These are phyloP conservation scores for Debaryomyces sp. DNA, from an alignment of 1,139 yeast species.

Conservation along the genomic window DNA sequence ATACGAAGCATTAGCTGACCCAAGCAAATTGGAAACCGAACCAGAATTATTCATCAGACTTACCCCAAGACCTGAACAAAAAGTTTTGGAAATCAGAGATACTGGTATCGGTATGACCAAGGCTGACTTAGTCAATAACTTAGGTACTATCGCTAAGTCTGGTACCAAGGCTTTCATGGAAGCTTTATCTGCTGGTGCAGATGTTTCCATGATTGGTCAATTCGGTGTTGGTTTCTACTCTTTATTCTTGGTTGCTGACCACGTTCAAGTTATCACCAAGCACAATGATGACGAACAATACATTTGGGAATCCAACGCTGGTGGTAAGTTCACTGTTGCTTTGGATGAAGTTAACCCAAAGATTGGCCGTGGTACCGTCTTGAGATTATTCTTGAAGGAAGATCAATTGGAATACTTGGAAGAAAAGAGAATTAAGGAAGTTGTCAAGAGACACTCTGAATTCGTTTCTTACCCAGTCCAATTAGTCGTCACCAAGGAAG, in stretches of 20 bases:
- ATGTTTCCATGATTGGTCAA: slow-evolving; percentile 99
- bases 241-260: slow-evolving; percentile 98
- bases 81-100: slow-evolving; percentile 96
- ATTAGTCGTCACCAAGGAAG: slow-evolving; percentile 97
- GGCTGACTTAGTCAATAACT: slow-evolving; percentile 97
- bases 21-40: slow-evolving; percentile 88
- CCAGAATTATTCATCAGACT: slow-evolving; percentile 97
- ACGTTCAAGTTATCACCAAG: slow-evolving; percentile 97
- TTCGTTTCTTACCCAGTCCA: slow-evolving; percentile 99
- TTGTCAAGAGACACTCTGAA: slow-evolving; percentile 99
- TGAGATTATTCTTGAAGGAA: slow-evolving; percentile 97
- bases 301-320: slow-evolving; percentile 99
- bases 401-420: slow-evolving; percentile 99
- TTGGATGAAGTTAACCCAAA: slow-evolving; percentile 84
- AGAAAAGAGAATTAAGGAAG: slow-evolving; percentile 99
- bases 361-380: slow-evolving; percentile 92
- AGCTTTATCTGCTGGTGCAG: slow-evolving; percentile 99
- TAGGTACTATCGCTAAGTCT: slow-evolving; percentile 99
- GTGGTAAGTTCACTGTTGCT: slow-evolving; percentile 98
- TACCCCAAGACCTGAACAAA: slow-evolving; percentile 93
- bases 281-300: slow-evolving; percentile 99
- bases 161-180: slow-evolving; percentile 99
- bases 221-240: slow-evolving; percentile 99
- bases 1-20: slow-evolving; percentile 93
- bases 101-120: slow-evolving; percentile 99